Evolutionary conservation across 306 rosid species (phyloP), one percentile per base, ranked within the genome.

Genomic region (Malus asiatica): DNA sequence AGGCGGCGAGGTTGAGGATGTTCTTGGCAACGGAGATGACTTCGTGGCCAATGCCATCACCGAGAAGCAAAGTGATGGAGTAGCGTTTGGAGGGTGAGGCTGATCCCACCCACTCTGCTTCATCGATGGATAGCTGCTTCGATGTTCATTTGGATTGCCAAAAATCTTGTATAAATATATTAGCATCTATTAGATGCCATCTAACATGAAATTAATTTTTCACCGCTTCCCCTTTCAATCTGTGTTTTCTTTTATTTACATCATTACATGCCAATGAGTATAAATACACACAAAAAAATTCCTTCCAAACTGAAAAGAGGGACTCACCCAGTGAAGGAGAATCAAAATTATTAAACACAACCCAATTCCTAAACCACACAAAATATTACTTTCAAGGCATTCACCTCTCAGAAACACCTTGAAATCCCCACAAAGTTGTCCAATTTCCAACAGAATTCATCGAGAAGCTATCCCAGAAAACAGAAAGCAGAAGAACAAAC

Each of bases 281-380:
- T 2, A n/a, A 25, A 29, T 65, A 40, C 8, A 52, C 3, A 52
- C 20, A 53, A 12, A 46, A 4, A 20, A 69, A 13, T 35, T 42
- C 29, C 27, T 33, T 38, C 55, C 18, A 48, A 48, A 48, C 18
- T 16, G 16, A 48, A 44, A 46, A 27, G 58, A 30, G n/a, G 33
- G 35, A 77, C 84, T 74, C 70, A 84, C 88, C 80, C 51, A 13
- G 33, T 51, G 72, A 53, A 13, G 67, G 60, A 62, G 58, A 77
- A 19, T 20, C 77, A 58, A 57, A 72, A 46, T 27, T 19, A 74
- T 13, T 13, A 35, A 48, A 71, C 70, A 71, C 52, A 71, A 45
- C 74, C 57, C 77, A 82, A 65, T 33, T 73, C 72, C 25, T 8
- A 48, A 15, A 22, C 11, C 65, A 23, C 66, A 35, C 66, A 51